These are phyloP conservation scores for Gossypium schwendimanii DNA, from an alignment of 441 rosid genomes.

Conservation along the genomic window DNA sequence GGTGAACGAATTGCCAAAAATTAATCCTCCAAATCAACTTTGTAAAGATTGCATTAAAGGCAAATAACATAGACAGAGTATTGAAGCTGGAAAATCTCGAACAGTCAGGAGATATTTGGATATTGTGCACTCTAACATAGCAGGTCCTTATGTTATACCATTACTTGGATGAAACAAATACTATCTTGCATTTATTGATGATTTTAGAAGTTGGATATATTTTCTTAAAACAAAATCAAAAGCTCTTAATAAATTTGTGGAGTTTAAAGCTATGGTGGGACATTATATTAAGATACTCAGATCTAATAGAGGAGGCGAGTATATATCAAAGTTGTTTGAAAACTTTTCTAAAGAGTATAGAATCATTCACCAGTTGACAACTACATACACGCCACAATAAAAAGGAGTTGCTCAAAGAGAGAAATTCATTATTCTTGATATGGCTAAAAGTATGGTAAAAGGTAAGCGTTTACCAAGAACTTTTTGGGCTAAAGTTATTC, in stretches of 20 bases:
- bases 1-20: background rate
- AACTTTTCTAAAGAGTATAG: too few relatives aligned
- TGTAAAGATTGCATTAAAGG: background rate
- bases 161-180: background rate
- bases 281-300: too few relatives aligned
- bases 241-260: too few relatives aligned
- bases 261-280: too few relatives aligned
- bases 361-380: too few relatives aligned
- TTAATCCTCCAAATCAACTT: background rate
- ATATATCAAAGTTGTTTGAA: too few relatives aligned
- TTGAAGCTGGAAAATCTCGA: too few relatives aligned
- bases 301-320: too few relatives aligned
- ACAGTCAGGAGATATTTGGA: background rate
- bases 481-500: background rate
- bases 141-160: background rate
- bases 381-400: too few relatives aligned
- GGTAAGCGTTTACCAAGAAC: background rate
- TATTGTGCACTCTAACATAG: background rate
- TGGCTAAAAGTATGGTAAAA: background rate
- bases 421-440: background rate
- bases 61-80: too few relatives aligned
- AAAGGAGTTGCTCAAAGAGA: background rate
- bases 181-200: too few relatives aligned
- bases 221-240: too few relatives aligned
- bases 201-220: background rate